Conservation (phyloP, 768 basidiomycete genomes). For the Lactifluus rugatus region DNA sequence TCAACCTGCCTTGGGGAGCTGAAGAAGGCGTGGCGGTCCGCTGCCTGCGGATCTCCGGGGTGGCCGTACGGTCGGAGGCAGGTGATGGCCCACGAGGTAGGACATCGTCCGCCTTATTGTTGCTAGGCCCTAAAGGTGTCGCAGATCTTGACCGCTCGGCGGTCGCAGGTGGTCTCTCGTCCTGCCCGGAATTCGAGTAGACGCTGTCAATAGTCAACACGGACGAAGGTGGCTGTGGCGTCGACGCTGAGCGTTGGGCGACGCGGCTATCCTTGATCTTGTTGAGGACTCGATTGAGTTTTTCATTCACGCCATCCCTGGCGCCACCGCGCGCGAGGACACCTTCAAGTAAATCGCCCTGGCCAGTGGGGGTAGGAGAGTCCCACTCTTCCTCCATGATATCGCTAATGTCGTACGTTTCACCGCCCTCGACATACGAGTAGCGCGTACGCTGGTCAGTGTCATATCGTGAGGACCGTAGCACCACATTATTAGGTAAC, state of each 20-base stretch:
- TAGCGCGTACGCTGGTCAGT: conserved; percentile 72
- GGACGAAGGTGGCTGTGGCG: conserved; percentile 19
- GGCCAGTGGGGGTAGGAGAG: conserved; percentile 28
- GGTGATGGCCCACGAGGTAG: conserved; percentile 24
- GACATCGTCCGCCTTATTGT: conserved; percentile 9
- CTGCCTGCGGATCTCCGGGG: conserved; percentile 14
- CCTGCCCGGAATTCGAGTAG: conserved; percentile 51
- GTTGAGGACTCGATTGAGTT: conserved; percentile 62
- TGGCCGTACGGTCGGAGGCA: conserved; percentile 25
- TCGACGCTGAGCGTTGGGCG: conserved; percentile 22
- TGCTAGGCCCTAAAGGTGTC: conserved; percentile 15
- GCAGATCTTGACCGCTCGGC: conserved; percentile 20
- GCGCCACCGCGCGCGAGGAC: conserved; percentile 40
- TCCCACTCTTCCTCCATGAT: conserved; percentile 85
- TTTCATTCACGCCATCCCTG: conserved; percentile 54
- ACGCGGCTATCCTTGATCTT: conserved; percentile 62
- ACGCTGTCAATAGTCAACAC: conserved; percentile 23
- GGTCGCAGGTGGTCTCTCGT: conserved; percentile 25
- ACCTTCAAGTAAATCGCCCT: conserved; percentile 59
- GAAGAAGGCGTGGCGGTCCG: conserved; percentile 11
- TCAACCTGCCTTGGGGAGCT: conserved; percentile 5
- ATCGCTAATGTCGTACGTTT: conserved; percentile 88
- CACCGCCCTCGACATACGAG: conserved; percentile 90
- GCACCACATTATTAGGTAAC: conserved; percentile 72
- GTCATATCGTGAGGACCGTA: conserved; percentile 76